Conservation (phyloP, 441 rosid species). For the Erysimum cheiri region DNA sequence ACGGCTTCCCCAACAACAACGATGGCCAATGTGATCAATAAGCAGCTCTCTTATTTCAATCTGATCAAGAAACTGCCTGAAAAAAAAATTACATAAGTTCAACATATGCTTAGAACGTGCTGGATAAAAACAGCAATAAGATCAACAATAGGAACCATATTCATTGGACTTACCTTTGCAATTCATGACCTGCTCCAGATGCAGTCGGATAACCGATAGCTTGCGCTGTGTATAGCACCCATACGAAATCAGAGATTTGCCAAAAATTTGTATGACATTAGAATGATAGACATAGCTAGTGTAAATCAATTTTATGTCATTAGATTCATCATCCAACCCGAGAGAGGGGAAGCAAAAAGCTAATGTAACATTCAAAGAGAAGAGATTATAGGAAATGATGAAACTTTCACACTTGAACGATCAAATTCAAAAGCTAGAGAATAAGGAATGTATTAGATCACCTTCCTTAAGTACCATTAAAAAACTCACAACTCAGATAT, state of each 20-base stretch:
- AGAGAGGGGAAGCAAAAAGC: background rate
- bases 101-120: background rate
- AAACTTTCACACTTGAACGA: slow-evolving; percentile 4
- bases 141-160: background rate
- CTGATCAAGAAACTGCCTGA: slow-evolving; percentile 87
- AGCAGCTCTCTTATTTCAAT: slow-evolving; percentile 92
- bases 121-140: background rate
- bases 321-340: background rate
- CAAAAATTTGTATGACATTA: background rate
- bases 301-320: background rate
- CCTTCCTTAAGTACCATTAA: background rate
- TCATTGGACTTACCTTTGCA: slow-evolving; percentile 54
- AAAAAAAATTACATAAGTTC: background rate
- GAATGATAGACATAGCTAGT: background rate
- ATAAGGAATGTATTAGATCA: background rate
- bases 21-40: slow-evolving; percentile 91
- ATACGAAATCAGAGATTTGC: slow-evolving; percentile 29
- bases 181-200: slow-evolving; percentile 58
- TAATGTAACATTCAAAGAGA: background rate
- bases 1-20: slow-evolving; percentile 98
- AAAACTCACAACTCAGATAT: background rate
- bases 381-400: background rate
- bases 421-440: slow-evolving; percentile 1
- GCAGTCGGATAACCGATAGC: slow-evolving; percentile 63
- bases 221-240: slow-evolving; percentile 60